phyloP scores from a whole-genome alignment of 2,329 filamentous ascomycete species.

The Verticillium isaacii region DNA sequence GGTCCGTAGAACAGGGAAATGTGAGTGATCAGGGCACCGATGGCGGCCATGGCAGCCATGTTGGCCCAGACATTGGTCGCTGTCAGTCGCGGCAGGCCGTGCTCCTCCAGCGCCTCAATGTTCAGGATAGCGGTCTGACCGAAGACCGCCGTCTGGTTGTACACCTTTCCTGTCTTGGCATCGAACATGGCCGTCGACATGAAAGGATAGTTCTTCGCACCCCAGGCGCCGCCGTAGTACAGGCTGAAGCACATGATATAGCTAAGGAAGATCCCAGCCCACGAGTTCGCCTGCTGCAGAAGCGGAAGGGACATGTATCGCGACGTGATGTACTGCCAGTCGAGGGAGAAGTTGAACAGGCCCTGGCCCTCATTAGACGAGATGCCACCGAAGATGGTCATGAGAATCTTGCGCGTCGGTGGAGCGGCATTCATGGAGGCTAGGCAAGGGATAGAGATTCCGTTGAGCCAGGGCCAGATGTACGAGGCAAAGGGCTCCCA shows the following conservation, averaged over 20 bases:
- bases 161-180: slow-evolving; percentile 24
- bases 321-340: slow-evolving; percentile 36
- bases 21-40: slow-evolving; percentile 27
- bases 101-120: slow-evolving; percentile 18
- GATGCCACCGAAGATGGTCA: slow-evolving; percentile 45
- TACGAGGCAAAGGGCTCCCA: slow-evolving; percentile 10
- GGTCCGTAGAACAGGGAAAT: slow-evolving; percentile 26
- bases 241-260: slow-evolving; percentile 31
- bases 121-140: slow-evolving; percentile 15
- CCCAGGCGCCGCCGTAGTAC: slow-evolving; percentile 35
- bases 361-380: slow-evolving; percentile 31
- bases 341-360: slow-evolving; percentile 31
- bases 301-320: slow-evolving; percentile 10
- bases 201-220: slow-evolving; percentile 17
- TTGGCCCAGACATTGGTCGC: slow-evolving; percentile 35
- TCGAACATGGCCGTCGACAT: slow-evolving; percentile 32
- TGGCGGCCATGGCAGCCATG: slow-evolving; percentile 39
- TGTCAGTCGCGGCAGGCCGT: slow-evolving; percentile 34
- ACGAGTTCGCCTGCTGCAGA: slow-evolving; percentile 24
- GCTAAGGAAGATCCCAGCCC: slow-evolving; percentile 31
- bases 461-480: slow-evolving; percentile 10
- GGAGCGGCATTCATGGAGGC: slow-evolving; percentile 17
- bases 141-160: slow-evolving; percentile 38
- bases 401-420: slow-evolving; percentile 29
- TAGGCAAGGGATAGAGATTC: slow-evolving; percentile 35